These are phyloP conservation scores for Cryptococcus maquisensis DNA, from an alignment of 1,284 basidiomycete species.

Conservation along the genomic window DNA sequence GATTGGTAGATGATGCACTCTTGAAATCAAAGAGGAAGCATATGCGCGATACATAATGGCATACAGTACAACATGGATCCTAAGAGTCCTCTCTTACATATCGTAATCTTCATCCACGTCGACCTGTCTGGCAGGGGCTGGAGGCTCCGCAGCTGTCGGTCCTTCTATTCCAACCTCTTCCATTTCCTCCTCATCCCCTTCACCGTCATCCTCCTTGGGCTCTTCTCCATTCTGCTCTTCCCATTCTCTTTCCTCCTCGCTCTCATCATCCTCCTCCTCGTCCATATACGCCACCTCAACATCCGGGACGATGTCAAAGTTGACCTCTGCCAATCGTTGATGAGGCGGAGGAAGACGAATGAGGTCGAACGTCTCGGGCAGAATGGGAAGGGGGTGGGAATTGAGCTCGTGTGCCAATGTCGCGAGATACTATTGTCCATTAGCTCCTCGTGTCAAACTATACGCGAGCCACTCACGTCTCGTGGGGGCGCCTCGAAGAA, in stretches of 20 bases:
- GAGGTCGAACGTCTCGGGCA: slow-evolving; percentile 87
- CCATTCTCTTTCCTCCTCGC: slow-evolving; percentile 11
- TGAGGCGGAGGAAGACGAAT: slow-evolving; percentile 73
- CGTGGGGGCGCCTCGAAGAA: slow-evolving; percentile 90
- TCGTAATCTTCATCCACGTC: slow-evolving; percentile 47
- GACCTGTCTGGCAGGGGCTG: slow-evolving; percentile 10
- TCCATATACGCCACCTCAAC: slow-evolving; percentile 57
- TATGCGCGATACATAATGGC: not conserved
- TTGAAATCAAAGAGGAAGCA: no score
- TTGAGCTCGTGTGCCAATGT: slow-evolving; percentile 89
- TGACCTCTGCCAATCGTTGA: slow-evolving; percentile 82
- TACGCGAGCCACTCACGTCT: slow-evolving; percentile 61
- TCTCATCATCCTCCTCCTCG: slow-evolving; percentile 15
- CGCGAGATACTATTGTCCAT: slow-evolving; percentile 65
- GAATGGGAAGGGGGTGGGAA: slow-evolving; percentile 76
- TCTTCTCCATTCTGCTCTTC: slow-evolving; percentile 29
- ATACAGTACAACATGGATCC: not conserved
- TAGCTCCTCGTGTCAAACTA: not conserved
- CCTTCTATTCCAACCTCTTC: slow-evolving; percentile 34
- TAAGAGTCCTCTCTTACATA: slow-evolving; percentile 11
- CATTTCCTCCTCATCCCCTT: slow-evolving; percentile 29
- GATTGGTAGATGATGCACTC: no score
- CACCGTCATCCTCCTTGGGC: slow-evolving; percentile 22
- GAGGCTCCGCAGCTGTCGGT: not conserved
- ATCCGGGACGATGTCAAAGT: slow-evolving; percentile 90